Conservation (phyloP, 1,284 basidiomycete species). For the Sanguinoderma infundibulare region DNA sequence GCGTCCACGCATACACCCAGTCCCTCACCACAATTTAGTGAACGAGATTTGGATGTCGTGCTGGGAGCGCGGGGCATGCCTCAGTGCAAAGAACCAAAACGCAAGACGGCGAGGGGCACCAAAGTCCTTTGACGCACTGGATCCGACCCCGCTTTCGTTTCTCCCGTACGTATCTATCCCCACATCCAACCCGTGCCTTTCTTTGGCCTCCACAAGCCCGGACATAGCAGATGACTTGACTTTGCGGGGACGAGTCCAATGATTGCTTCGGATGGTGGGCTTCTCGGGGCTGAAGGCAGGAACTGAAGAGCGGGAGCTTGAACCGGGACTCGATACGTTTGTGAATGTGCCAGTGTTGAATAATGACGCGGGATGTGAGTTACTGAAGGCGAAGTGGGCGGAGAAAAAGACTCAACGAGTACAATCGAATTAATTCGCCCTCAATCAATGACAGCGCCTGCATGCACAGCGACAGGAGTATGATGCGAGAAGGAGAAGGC, state of each 20-base stretch:
- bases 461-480: too few relatives aligned
- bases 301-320: slow-evolving; percentile 24
- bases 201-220: slow-evolving; percentile 80
- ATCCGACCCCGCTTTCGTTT: too few relatives aligned
- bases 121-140: slow-evolving; percentile 87
- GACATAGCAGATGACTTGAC: slow-evolving; percentile 87
- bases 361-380: slow-evolving; percentile 14
- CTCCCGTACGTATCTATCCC: slow-evolving; percentile 87
- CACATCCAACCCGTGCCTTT: slow-evolving; percentile 66
- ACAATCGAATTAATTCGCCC: neutral
- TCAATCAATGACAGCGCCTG: too few relatives aligned
- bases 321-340: slow-evolving; percentile 25
- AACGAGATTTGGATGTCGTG: too few relatives aligned
- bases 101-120: too few relatives aligned
- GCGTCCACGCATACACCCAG: too few relatives aligned
- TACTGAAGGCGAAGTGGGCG: neutral
- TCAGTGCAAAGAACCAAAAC: too few relatives aligned
- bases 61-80: too few relatives aligned
- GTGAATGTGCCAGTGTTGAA: slow-evolving; percentile 15
- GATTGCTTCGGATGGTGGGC: slow-evolving; percentile 6
- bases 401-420: neutral
- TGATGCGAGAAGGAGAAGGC: too few relatives aligned
- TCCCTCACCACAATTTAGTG: too few relatives aligned
- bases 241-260: slow-evolving; percentile 49
- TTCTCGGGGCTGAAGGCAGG: slow-evolving; percentile 9